Evolutionary conservation across 2,329 filamentous ascomycete species (phyloP), one percentile per base, ranked within the genome.

Genomic region (Phaeosphaeriaceae sp.): DNA sequence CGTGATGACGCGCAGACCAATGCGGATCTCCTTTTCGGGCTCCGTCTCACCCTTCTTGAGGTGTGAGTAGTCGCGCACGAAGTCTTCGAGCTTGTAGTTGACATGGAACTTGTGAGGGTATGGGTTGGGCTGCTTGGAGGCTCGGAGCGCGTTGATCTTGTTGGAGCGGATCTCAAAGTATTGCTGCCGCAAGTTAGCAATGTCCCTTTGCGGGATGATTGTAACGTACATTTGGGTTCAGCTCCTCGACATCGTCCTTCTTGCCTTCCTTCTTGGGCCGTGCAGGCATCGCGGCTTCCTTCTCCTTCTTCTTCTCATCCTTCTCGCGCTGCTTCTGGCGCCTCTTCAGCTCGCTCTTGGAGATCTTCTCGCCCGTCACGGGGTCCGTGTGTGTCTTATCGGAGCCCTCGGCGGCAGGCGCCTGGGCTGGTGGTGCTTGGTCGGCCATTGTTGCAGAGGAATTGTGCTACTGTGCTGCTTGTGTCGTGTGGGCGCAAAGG

Each of bases 131-230:
- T 88, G 82, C 82, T 90, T 88, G 74, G 86, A 88, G 74, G 89
- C 83, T 72, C 89, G 86, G 63, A 94, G 85, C 71, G 90, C 89
- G 79, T 91, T 89, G 82, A 97, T 88, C 67, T 86, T 86, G 68
- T 91, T 88, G 73, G 90, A 96, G 63, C 95, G 91, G 76, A 98
- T 96, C 82, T 99, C 95, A 77, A 97, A 97, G 84, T 98, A 99
- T 89, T 91, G 89, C 87, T 90, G 71, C 15, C 25, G 25, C 56
- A 22, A 42, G 66, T 74, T 27, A 70, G 61, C 44, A 46, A 53
- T 17, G 7, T 41, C 17, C 31, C 50, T 53, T 45, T 31, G 7
- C 10, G 10, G 11, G 15, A 1, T 7, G 41, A 27, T 11, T 10
- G 4, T 17, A n/a, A 82, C 84, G 75, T 73, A 90, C 89, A 76